phyloP scores from a whole-genome alignment of 1,139 yeast species.

The Suhomyces bolitotheri region DNA sequence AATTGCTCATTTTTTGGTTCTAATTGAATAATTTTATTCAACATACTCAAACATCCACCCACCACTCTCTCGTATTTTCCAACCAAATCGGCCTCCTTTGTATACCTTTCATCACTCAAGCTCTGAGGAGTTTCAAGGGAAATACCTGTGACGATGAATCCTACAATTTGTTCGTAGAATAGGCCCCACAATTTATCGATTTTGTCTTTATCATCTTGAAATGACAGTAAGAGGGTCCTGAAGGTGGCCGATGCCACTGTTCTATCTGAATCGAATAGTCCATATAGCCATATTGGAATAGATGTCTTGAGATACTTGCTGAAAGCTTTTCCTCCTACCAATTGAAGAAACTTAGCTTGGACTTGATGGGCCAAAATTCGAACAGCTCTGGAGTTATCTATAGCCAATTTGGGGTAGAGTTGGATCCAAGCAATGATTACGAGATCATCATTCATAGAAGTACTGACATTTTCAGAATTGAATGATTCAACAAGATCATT shows the following conservation, averaged over 20 bases:
- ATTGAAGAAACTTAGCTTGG: constrained; percentile 49
- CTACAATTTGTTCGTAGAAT: constrained; percentile 57
- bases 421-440: constrained; percentile 74
- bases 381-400: constrained; percentile 67
- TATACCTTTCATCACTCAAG: constrained; percentile 74
- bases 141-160: constrained; percentile 53
- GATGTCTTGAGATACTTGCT: constrained; percentile 68
- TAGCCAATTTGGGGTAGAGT: constrained; percentile 73
- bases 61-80: constrained; percentile 66
- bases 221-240: constrained; percentile 50
- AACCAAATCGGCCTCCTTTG: constrained; percentile 64
- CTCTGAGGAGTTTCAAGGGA: constrained; percentile 60
- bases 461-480: neutral
- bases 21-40: constrained; percentile 40
- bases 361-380: constrained; percentile 62
- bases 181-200: constrained; percentile 60
- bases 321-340: constrained; percentile 61
- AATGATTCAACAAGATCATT: constrained; percentile 43
- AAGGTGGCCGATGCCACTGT: constrained; percentile 55
- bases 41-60: constrained; percentile 51
- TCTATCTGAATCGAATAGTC: constrained; percentile 68
- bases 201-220: constrained; percentile 58
- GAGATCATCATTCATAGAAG: constrained; percentile 19
- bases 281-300: constrained; percentile 72
- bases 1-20: constrained; percentile 9